Evolutionary conservation across 2,329 filamentous ascomycete species (phyloP), one percentile per base, ranked within the genome.

Genomic region (Xylaria sp.): DNA sequence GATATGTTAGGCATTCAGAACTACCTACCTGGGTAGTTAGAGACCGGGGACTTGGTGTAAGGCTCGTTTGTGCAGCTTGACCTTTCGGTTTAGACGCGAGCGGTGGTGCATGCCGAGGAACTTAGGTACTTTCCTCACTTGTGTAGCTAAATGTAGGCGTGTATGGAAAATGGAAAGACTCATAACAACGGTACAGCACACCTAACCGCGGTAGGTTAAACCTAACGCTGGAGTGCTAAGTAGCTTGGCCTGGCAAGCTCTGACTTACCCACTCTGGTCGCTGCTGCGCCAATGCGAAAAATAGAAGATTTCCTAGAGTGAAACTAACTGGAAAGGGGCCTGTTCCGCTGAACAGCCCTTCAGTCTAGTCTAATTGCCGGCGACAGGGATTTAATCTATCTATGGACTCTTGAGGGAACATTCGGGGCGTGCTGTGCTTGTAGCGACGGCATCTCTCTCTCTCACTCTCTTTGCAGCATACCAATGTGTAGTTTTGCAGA

Each of bases 221-320:
- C 28, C 31, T 20, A n/a, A 38, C 36, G 36, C 36, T 40, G 5
- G 13, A 40, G 38, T 40, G 38, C 15, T 40, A 17, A 40, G 38
- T 20, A 58, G 48, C 36, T 57, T 17, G 51, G 31, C 9, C 33
- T 38, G 15, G n/a, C 54, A 65, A 59, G 62, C 62, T 54, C 33
- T 53, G 48, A 31, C 36, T 20, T 58, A 53, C 20, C 57, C 56
- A 57, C 49, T 44, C 42, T 17, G 38, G 23, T 26, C 31, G 36
- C 28, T 53, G 44, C 62, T 65, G 56, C 57, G 62, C 66, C 63
- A 68, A 69, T 44, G 57, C 44, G 61, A 53, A 67, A 69, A 69
- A 64, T 67, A 67, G 64, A 59, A 59, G 33, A 46, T 40, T 33
- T 20, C 4, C n/a, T 36, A 46, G 40, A 59, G 38, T 1, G 9